These are phyloP conservation scores for Somion occarium DNA, from an alignment of 1,284 basidiomycete species.

Conservation along the genomic window DNA sequence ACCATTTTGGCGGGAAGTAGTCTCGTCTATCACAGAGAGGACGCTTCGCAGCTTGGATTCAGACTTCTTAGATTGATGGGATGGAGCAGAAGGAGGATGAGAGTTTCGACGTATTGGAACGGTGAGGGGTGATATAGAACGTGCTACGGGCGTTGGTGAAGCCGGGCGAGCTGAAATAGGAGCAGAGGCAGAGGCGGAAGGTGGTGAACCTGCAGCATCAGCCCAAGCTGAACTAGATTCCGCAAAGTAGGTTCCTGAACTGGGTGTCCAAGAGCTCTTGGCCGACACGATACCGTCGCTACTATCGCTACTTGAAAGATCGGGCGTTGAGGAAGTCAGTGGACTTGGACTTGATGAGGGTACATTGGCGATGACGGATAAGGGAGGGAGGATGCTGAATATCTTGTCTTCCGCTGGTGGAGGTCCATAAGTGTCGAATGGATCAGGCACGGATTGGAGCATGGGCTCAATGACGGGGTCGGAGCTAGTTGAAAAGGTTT, in stretches of 20 bases:
- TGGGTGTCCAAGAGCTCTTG: conserved; percentile 26
- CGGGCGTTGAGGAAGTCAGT: conserved; percentile 36
- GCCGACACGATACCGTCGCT: conserved; percentile 21
- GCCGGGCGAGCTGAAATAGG: conserved; percentile 6
- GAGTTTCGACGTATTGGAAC: conserved; percentile 49
- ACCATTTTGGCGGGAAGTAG: conserved; percentile 29
- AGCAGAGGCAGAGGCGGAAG: conserved; percentile 21
- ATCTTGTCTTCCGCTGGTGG: conserved; percentile 87
- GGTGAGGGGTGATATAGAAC: conserved; percentile 30
- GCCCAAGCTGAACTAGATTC: conserved; percentile 31
- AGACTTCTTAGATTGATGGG: conserved; percentile 43
- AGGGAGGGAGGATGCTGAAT: conserved; percentile 85
- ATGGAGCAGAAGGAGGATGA: conserved; percentile 31
- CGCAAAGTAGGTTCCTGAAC: conserved; percentile 25
- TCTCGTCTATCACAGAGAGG: conserved; percentile 61
- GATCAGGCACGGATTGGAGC: conserved; percentile 86
- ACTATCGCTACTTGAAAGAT: conserved; percentile 29
- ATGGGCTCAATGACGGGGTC: conserved; percentile 91
- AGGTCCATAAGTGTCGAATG: conserved; percentile 89
- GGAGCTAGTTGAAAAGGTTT: conserved; percentile 42
- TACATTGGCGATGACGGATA: conserved; percentile 64
- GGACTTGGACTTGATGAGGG: conserved; percentile 37
- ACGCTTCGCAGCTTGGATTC: conserved; percentile 68
- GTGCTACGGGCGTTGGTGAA: conserved; percentile 33
- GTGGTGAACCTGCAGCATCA: conserved; percentile 28